Conservation (phyloP, 75 land plant genomes). For the Isoetes taiwanensis region DNA sequence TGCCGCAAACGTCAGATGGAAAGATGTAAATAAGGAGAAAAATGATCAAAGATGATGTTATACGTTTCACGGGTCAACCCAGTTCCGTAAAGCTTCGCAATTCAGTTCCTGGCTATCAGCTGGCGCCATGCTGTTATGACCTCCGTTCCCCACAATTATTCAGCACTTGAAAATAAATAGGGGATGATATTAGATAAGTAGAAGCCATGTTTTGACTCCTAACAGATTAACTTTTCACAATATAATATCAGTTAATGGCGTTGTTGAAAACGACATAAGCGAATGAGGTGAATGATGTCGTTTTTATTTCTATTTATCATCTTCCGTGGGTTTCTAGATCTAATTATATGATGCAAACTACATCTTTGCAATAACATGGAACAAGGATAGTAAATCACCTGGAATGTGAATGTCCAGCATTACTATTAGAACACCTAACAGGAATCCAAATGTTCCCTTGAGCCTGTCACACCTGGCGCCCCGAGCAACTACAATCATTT, state of each 20-base stretch:
- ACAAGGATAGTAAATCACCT: slow-evolving; percentile 6
- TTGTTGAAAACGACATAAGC: neutral
- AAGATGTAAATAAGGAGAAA: neutral
- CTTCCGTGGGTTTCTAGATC: too few relatives aligned
- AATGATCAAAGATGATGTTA: neutral
- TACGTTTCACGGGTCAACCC: neutral
- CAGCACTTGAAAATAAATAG: too few relatives aligned
- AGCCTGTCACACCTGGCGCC: slow-evolving; percentile 10
- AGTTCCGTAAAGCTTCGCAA: neutral
- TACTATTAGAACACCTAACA: slow-evolving; percentile 18
- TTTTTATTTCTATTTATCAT: neutral
- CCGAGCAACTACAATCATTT: neutral
- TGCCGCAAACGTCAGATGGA: slow-evolving; percentile 11
- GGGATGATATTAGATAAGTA: too few relatives aligned
- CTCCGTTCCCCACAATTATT: too few relatives aligned
- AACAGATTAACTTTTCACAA: neutral
- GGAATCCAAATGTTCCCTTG: slow-evolving; percentile 9
- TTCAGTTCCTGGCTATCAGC: neutral
- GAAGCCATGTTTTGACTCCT: too few relatives aligned
- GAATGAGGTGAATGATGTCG: neutral
- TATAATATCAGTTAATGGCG: neutral
- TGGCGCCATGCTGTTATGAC: too few relatives aligned
- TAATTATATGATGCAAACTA: too few relatives aligned
- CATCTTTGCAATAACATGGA: neutral
- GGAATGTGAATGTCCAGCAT: slow-evolving; percentile 21